A percentile compares a stretch with the other conserved stretches of the same genome.
These are phyloP conservation scores for Lobosporangium transversale DNA, from an alignment of 192 early-diverging fungal species.

Conservation along the genomic window DNA sequence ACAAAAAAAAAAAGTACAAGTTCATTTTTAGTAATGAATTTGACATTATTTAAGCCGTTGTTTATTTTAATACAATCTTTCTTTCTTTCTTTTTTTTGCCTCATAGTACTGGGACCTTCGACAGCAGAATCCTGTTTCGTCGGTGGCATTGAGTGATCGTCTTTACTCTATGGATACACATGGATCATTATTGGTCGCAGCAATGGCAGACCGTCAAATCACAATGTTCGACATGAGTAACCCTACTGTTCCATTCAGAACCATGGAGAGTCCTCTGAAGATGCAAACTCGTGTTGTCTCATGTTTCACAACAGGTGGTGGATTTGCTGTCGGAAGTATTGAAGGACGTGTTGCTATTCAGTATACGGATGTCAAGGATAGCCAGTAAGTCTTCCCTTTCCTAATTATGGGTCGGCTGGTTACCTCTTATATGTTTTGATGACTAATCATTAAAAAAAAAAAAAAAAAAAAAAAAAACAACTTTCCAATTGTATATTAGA, in stretches of 20 bases:
- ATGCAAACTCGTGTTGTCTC: slow-evolving; percentile 86
- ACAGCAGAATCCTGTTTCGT: slow-evolving; percentile 75
- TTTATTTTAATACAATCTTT: neutral
- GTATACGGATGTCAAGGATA: slow-evolving; percentile 87
- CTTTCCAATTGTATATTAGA: too few species aligned
- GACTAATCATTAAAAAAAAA: too few species aligned
- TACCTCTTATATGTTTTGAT: too few species aligned
- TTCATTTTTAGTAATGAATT: neutral
- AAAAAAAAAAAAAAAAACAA: too few species aligned
- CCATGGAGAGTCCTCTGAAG: slow-evolving; percentile 75
- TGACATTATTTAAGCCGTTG: neutral
- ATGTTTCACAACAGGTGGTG: slow-evolving; percentile 82
- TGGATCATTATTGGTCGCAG: slow-evolving; percentile 85
- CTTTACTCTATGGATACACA: slow-evolving; percentile 90
- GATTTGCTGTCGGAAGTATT: slow-evolving; percentile 93
- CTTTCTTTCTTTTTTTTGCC: neutral
- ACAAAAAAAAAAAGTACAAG: neutral
- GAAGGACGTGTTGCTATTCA: slow-evolving; percentile 96
- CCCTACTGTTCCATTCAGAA: slow-evolving; percentile 79
- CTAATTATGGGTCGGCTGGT: too few species aligned
- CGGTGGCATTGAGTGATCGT: slow-evolving; percentile 84
- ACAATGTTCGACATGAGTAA: slow-evolving; percentile 85
- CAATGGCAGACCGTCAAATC: slow-evolving; percentile 88
- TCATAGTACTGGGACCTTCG: slow-evolving; percentile 95
- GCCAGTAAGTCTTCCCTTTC: slow-evolving; percentile 37